Percentiles rank a stretch among this genome's conserved stretches.
Evolutionary conservation across 805 yeast species (phyloP).

Genomic region (Ogataea kodamae): DNA sequence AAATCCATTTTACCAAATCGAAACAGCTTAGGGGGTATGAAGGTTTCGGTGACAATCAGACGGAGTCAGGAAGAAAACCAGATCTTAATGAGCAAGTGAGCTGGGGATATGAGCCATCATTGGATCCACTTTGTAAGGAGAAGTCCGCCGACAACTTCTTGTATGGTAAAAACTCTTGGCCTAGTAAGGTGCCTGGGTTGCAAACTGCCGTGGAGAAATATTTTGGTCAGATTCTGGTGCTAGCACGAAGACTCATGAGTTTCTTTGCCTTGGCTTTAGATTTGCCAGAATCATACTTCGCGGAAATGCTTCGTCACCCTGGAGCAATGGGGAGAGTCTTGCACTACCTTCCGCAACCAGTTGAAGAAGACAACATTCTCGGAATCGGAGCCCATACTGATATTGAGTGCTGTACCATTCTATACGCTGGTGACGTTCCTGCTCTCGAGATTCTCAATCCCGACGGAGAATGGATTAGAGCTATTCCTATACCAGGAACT

Average conservation of each 20-base stretch:
- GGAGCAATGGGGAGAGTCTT: constrained; percentile 31
- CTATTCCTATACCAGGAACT: constrained; percentile 31
- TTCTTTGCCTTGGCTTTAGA: constrained; percentile 30
- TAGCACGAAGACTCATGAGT: constrained; percentile 28
- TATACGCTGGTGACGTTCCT: constrained; percentile 31
- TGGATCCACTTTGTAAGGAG: constrained; percentile 27
- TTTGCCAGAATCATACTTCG: constrained; percentile 28
- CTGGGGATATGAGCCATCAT: constrained; percentile 30
- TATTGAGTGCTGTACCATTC: constrained; percentile 31
- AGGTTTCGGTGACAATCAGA: constrained; percentile 23
- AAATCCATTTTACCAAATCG: constrained; percentile 19
- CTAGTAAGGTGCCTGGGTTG: constrained; percentile 28
- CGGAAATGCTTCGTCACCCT: constrained; percentile 23
- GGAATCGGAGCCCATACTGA: constrained; percentile 38
- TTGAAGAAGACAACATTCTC: constrained; percentile 24
- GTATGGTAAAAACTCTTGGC: constrained; percentile 30
- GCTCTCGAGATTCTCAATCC: constrained; percentile 35
- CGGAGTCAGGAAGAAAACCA: constrained; percentile 21
- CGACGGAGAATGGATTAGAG: constrained; percentile 34
- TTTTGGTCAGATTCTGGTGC: constrained; percentile 21
- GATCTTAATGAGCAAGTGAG: constrained; percentile 22
- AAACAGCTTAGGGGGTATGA: constrained; percentile 21
- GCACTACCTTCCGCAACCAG: constrained; percentile 31
- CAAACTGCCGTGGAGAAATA: constrained; percentile 22
- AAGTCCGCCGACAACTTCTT: constrained; percentile 22